phyloP scores from a whole-genome alignment of 2,329 filamentous ascomycete species.

The Xylaria sp. region DNA sequence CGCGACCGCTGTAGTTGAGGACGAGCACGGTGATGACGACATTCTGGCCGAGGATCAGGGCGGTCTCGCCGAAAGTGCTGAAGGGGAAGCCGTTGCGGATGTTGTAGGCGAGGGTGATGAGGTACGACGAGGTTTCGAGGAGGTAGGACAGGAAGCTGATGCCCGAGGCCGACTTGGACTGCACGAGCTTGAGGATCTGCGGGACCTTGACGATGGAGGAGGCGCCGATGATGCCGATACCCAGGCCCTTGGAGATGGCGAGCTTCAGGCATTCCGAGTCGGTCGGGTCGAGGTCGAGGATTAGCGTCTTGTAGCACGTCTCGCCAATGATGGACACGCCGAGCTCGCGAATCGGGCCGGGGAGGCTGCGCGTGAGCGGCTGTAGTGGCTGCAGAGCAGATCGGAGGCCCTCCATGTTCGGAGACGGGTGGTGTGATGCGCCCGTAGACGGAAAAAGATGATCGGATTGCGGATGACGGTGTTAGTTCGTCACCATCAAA shows the following conservation, averaged over 20 bases:
- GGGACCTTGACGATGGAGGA: slow-evolving; percentile 94
- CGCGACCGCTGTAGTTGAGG: slow-evolving; percentile 77
- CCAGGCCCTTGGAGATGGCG: slow-evolving; percentile 88
- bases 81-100: slow-evolving; percentile 90
- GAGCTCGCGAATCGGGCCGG: slow-evolving; percentile 73
- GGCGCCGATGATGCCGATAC: slow-evolving; percentile 89
- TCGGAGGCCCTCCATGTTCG: slow-evolving; percentile 65
- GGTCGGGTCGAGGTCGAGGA: slow-evolving; percentile 82
- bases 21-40: slow-evolving; percentile 87
- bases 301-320: slow-evolving; percentile 81
- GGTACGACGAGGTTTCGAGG: slow-evolving; percentile 85
- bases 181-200: slow-evolving; percentile 90
- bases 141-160: slow-evolving; percentile 90
- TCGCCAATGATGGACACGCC: slow-evolving; percentile 81
- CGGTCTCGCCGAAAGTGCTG: slow-evolving; percentile 95
- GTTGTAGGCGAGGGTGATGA: slow-evolving; percentile 93
- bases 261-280: slow-evolving; percentile 84
- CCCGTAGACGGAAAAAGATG: background rate
- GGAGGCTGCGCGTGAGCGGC: slow-evolving; percentile 75
- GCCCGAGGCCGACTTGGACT: slow-evolving; percentile 79
- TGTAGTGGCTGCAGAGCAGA: slow-evolving; percentile 64
- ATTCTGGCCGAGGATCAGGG: slow-evolving; percentile 90
- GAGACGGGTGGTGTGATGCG: background rate
- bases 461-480: background rate
- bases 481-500: background rate